Base-by-base conservation (phyloP, 805 yeast genomes). In the Ogataea zsoltii region DNA sequence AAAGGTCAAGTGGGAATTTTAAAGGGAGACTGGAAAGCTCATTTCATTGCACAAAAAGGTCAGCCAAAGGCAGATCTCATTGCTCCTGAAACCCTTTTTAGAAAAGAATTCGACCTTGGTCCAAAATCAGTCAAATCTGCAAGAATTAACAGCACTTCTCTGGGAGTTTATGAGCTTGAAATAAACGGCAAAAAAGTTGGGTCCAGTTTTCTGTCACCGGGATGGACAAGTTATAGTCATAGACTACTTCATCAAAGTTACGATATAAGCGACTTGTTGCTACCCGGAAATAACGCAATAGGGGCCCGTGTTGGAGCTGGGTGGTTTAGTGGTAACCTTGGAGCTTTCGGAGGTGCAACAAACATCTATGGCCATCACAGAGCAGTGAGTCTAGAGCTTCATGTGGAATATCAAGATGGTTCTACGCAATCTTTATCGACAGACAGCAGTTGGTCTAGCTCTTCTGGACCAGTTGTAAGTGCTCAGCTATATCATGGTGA, bases 401-500 rank as follows among this genome's bases (percentile, higher is more conserved):
- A 44, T 4, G 25, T 56, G 3, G 43, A 44, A 9, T 55, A 49
- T 41, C 51, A 37, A 3, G 58, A 56, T 42, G 55, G 56, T 7
- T 14, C 44, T 3, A 34, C 26, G 9, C 32, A 41, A 14, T 18
- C 19, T 18, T 16, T 57, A 9, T 13, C 23, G 16, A 55, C 64
- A 3, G 61, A 55, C 38, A 34, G 31, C 7, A 15, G 49, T 13
- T 60, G 64, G 63, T 40, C 26, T 15, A 38, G 49, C 25, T 26
- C 41, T 11, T 12, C 26, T 13, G 62, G 62, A 2, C 61, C 64
- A 3, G 44, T 56, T 17, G 17, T 47, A 14, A 36, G 46, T 18
- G 41, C 58, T 10, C 60, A 56, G 35, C 16, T 60, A 12, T 60
- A 59, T 44, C 45, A 57, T 34, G 64, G 64, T 13, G 64, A 60